These are phyloP conservation scores for Adiantum capillusveneris DNA, from an alignment of 75 land plant species.

Conservation along the genomic window DNA sequence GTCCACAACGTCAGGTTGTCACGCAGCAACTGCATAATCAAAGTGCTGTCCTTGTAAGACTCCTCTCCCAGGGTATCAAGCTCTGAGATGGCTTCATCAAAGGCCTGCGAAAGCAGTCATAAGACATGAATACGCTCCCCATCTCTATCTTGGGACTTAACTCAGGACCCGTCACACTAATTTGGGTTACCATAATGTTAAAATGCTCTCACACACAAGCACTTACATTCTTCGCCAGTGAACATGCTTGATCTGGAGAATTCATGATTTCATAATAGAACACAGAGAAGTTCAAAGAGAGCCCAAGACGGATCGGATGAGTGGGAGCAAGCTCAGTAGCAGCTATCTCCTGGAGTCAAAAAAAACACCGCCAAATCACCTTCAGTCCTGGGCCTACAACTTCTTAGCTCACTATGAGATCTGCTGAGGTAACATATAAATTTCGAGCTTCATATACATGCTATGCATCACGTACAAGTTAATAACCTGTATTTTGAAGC, in stretches of 20 bases:
- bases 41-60: slow-evolving; percentile 51
- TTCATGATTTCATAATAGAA: slow-evolving; percentile 54
- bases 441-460: too few species aligned
- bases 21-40: slow-evolving; percentile 45
- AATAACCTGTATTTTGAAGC: too few species aligned
- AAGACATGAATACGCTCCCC: too few species aligned
- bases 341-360: slow-evolving; percentile 32
- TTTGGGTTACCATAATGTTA: too few species aligned
- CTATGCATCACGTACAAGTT: too few species aligned
- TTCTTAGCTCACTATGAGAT: too few species aligned
- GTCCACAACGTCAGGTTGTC: slow-evolving; percentile 52
- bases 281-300: slow-evolving; percentile 64
- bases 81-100: slow-evolving; percentile 34
- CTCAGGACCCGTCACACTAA: too few species aligned
- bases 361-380: too few species aligned
- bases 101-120: slow-evolving; percentile 9
- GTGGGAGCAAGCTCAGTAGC: slow-evolving; percentile 39
- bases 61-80: slow-evolving; percentile 46
- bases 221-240: slow-evolving; percentile 40
- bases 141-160: too few species aligned
- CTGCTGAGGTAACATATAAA: too few species aligned
- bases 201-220: not conserved
- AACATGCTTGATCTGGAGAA: slow-evolving; percentile 50
- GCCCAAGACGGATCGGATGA: slow-evolving; percentile 45
- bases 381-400: too few species aligned